Evolutionary conservation across 2,329 filamentous ascomycete species (phyloP).

Genomic region (Epichloe festucae): DNA sequence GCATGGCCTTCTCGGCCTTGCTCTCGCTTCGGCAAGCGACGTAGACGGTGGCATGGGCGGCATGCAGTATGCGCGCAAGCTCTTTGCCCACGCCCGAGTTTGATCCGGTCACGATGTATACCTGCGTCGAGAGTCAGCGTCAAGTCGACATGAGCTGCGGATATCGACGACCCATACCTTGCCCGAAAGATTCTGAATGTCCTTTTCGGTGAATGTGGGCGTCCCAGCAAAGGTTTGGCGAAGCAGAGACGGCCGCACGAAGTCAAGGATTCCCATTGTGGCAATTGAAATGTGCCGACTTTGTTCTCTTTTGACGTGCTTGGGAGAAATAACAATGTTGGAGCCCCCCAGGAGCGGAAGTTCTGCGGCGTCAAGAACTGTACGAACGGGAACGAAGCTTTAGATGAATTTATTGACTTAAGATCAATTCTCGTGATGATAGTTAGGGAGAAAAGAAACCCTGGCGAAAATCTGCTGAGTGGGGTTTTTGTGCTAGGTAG

Average conservation of each 20-base stretch:
- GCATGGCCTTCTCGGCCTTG: slow-evolving; percentile 33
- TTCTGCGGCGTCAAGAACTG: too few species aligned
- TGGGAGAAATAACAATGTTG: too few species aligned
- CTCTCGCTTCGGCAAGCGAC: slow-evolving; percentile 33
- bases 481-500: too few species aligned
- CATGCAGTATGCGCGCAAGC: slow-evolving; percentile 39
- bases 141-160: too few species aligned
- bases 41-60: slow-evolving; percentile 41
- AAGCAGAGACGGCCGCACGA: background rate
- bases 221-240: slow-evolving; percentile 8
- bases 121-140: slow-evolving; percentile 12
- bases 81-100: slow-evolving; percentile 36
- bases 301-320: too few species aligned
- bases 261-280: background rate
- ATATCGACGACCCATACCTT: slow-evolving; percentile 28
- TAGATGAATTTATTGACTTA: too few species aligned
- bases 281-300: background rate
- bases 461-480: too few species aligned
- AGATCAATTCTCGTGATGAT: too few species aligned
- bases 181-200: slow-evolving; percentile 42
- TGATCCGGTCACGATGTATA: slow-evolving; percentile 37
- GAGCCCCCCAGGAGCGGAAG: too few species aligned
- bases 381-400: too few species aligned
- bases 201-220: slow-evolving; percentile 29
- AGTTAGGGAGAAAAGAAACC: too few species aligned